Percentiles rank a stretch among this genome's conserved stretches.
Conservation (phyloP, 257 asterid genomes). For the Perilla frutescens region DNA sequence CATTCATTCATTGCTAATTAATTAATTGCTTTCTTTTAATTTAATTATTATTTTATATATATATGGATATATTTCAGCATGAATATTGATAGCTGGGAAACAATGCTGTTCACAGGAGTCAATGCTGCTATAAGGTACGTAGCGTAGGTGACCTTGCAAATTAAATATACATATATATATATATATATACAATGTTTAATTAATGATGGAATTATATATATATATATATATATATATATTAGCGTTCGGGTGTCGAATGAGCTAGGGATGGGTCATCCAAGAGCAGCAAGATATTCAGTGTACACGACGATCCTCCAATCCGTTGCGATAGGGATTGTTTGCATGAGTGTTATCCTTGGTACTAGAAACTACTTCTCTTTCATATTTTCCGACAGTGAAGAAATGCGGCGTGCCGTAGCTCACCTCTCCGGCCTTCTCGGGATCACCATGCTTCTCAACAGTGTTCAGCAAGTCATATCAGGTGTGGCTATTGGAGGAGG, state of each 20-base stretch:
- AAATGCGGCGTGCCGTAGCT: constrained; percentile 61
- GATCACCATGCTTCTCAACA: constrained; percentile 81
- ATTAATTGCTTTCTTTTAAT: too few relatives aligned
- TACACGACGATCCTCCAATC: constrained; percentile 56
- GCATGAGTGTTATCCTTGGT: constrained; percentile 60
- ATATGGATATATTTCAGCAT: constrained; percentile 53
- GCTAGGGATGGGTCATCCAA: constrained; percentile 74
- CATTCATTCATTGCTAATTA: background rate
- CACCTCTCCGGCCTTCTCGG: constrained; percentile 72
- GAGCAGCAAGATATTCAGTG: constrained; percentile 68
- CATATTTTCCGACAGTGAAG: constrained; percentile 56
- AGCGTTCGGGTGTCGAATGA: constrained; percentile 85
- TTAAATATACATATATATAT: too few relatives aligned
- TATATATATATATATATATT: too few relatives aligned
- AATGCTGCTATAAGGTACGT: constrained; percentile 82
- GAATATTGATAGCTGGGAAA: constrained; percentile 66
- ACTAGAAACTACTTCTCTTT: constrained; percentile 57
- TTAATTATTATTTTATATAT: too few relatives aligned
- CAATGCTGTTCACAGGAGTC: constrained; percentile 76
- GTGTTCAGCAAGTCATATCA: constrained; percentile 79
- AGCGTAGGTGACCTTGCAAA: too few relatives aligned
- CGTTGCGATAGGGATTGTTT: constrained; percentile 62
- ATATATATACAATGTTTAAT: too few relatives aligned
- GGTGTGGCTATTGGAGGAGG: constrained; percentile 95
- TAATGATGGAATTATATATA: too few relatives aligned